phyloP scores from a whole-genome alignment of 192 early-diverging fungal species.

The Martensiomyces pterosporus region DNA sequence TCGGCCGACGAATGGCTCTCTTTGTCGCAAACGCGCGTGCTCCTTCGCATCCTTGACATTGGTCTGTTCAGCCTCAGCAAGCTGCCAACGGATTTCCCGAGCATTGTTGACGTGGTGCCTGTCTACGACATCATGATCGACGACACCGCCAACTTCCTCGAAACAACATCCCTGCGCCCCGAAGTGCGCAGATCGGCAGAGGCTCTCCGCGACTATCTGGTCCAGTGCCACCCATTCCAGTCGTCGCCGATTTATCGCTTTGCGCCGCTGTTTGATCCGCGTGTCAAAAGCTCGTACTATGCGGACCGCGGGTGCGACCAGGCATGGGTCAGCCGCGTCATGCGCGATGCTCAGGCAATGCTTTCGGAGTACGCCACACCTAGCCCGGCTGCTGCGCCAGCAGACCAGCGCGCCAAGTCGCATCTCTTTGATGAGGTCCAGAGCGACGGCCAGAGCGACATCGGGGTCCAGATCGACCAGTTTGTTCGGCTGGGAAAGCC shows the following conservation, averaged over 20 bases:
- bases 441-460: constrained; percentile 9
- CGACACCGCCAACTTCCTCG: constrained; percentile 27
- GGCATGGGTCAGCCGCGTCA: constrained; percentile 30
- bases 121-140: constrained; percentile 37
- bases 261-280: constrained; percentile 47
- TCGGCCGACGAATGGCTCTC: constrained; percentile 39
- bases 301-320: constrained; percentile 31
- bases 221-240: constrained; percentile 49
- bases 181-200: constrained; percentile 26
- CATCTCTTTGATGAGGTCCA: constrained; percentile 12
- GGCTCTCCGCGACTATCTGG: constrained; percentile 31
- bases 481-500: constrained; percentile 28
- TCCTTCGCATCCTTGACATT: constrained; percentile 23
- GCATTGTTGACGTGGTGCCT: constrained; percentile 42
- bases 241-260: constrained; percentile 45
- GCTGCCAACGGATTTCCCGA: constrained; percentile 26
- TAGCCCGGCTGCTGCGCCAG: background rate
- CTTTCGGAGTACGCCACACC: constrained; percentile 25
- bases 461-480: constrained; percentile 25
- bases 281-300: constrained; percentile 41
- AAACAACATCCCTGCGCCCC: constrained; percentile 16
- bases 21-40: constrained; percentile 36
- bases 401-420: constrained; percentile 4
- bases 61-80: constrained; percentile 8
- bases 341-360: constrained; percentile 35